These are phyloP conservation scores for Colletotrichum spinosum DNA, from an alignment of 2,329 filamentous ascomycete species.

Conservation along the genomic window DNA sequence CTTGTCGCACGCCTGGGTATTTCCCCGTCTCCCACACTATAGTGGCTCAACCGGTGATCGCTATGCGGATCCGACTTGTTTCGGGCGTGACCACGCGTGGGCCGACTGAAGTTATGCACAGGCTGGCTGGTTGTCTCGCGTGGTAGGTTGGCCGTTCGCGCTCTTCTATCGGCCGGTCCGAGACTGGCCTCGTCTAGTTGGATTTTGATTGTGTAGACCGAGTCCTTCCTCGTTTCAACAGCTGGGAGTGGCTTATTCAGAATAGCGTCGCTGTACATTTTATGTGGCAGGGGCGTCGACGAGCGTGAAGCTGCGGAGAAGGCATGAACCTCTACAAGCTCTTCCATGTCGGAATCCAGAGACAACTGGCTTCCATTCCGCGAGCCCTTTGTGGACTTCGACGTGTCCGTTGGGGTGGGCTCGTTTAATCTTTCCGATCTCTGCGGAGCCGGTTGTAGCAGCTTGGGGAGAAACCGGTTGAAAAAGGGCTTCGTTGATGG, in stretches of 20 bases:
- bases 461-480: conserved; percentile 47
- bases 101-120: conserved; percentile 26
- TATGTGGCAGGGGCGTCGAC: not conserved
- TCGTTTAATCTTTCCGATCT: not conserved
- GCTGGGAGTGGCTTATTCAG: conserved; percentile 47
- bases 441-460: conserved; percentile 38
- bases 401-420: conserved; percentile 8
- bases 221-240: conserved; percentile 33
- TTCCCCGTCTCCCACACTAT: not conserved
- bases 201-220: conserved; percentile 37
- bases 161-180: conserved; percentile 25
- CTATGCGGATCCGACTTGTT: conserved; percentile 18
- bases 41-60: conserved; percentile 11
- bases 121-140: not conserved
- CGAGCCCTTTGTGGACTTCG: conserved; percentile 13
- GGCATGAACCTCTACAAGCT: not conserved
- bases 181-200: conserved; percentile 33
- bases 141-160: conserved; percentile 9
- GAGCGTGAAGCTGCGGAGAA: conserved; percentile 1
- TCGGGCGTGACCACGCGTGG: conserved; percentile 2
- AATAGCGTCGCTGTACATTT: conserved; percentile 7
- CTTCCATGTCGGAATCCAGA: conserved; percentile 2
- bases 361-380: conserved; percentile 15
- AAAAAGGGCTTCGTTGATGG: conserved; percentile 59
- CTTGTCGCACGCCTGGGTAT: conserved; percentile 6